phyloP scores from a whole-genome alignment of 441 rosid genomes.

The Pelargonium myrrhifolium region DNA sequence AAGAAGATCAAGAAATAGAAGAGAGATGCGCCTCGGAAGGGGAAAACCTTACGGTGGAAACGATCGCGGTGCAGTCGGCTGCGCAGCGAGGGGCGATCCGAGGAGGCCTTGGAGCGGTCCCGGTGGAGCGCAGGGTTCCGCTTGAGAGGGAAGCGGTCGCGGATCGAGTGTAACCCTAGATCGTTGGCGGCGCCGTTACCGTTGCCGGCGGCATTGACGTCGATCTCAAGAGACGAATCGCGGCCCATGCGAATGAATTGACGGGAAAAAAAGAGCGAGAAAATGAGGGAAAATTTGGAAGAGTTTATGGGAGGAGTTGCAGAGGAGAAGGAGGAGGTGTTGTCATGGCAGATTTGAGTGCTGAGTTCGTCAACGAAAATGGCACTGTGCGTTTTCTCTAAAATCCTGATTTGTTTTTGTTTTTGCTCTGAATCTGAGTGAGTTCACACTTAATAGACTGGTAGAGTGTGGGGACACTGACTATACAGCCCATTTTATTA shows the following conservation, averaged over 20 bases:
- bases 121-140: slow-evolving; percentile 37
- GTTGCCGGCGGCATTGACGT: slow-evolving; percentile 32
- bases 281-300: neutral
- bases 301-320: neutral
- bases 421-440: too few species aligned
- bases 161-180: slow-evolving; percentile 40
- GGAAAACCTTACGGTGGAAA: slow-evolving; percentile 49
- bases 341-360: too few species aligned
- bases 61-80: slow-evolving; percentile 33
- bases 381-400: too few species aligned
- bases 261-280: neutral
- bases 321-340: too few species aligned
- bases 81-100: slow-evolving; percentile 45
- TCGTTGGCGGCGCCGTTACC: slow-evolving; percentile 24
- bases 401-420: too few species aligned
- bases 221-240: slow-evolving; percentile 36
- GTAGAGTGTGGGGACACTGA: too few species aligned
- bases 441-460: too few species aligned
- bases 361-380: too few species aligned
- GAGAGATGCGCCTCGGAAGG: slow-evolving; percentile 55
- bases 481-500: too few species aligned
- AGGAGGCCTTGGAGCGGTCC: slow-evolving; percentile 33
- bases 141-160: slow-evolving; percentile 62
- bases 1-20: slow-evolving; percentile 51
- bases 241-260: slow-evolving; percentile 38